Evolutionary conservation across 2,329 filamentous ascomycete species (phyloP).

Genomic region (Ceratocystis alfenasii): DNA sequence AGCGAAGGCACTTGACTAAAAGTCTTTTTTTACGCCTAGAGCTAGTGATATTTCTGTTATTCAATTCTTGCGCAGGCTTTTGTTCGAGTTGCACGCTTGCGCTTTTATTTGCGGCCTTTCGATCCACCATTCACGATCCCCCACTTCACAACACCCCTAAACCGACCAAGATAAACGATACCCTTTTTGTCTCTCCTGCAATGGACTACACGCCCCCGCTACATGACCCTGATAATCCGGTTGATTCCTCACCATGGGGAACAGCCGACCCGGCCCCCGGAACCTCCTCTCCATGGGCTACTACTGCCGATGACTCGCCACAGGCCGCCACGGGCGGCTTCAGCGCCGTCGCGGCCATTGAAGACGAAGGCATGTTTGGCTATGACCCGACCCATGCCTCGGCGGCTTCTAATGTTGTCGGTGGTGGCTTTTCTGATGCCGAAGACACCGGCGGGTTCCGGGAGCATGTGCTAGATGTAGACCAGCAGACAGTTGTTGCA

Average conservation of each 20-base stretch:
- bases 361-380: constrained; percentile 11
- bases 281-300: constrained; percentile 36
- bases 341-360: constrained; percentile 25
- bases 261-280: constrained; percentile 41
- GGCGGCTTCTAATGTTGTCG: not conserved
- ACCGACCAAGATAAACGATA: not conserved
- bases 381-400: constrained; percentile 5
- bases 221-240: constrained; percentile 42
- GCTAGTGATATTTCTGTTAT: not conserved
- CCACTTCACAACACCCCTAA: not conserved
- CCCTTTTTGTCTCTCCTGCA: not conserved
- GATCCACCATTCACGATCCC: not conserved
- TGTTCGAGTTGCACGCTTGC: not conserved
- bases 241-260: constrained; percentile 45
- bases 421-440: not conserved
- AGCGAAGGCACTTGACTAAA: not conserved
- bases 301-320: constrained; percentile 37
- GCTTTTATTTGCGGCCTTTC: not conserved
- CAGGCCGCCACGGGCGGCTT: constrained; percentile 32
- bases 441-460: not conserved
- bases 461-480: not conserved
- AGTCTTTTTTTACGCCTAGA: not conserved
- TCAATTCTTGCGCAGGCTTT: not conserved
- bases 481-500: not conserved
- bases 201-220: constrained; percentile 51